Base-by-base conservation (phyloP, 441 rosid species). In the Syzygium malaccense region DNA sequence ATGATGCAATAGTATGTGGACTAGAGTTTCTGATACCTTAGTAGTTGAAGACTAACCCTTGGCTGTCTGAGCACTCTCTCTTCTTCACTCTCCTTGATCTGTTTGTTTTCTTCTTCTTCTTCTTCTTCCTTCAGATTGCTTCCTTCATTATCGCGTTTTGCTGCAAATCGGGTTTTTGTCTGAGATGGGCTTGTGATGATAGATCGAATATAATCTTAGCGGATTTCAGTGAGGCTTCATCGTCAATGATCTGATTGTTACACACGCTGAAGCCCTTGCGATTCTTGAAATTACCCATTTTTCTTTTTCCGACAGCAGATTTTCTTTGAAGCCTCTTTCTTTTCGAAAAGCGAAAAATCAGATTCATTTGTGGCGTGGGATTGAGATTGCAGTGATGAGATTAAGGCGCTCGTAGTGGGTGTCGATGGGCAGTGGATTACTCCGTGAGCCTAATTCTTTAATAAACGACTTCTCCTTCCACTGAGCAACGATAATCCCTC, bases 401-500 rank as follows among this genome's bases (percentile, higher is more conserved):
- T 30, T 32, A 30, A 94, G 90, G 88, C 96, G 93, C 96, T 0
- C 87, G 79, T 58, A 57, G 53, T 7, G 87, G 75, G 86, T 80
- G 96, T 95, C 96, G 90, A 71, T 58, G 86, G 93, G 99, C 95
- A 96, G 98, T 95, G 98, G 98, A 92, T n/a, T 53, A 90, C 89
- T 92, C 98, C 98, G 98, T 97, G 98, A 96, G 94, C 97, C 92
- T 89, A 5, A 75, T 32, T 55, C 8, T 89, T 41, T 68, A 53
- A 51, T 62, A 48, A 95, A 96, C 96, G 99, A 97, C 98, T 96
- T 96, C 98, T 96, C 98, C 98, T 96, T 97, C 99, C 99, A 95
- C 98, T 96, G 98, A 97, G 98, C 97, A 45, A 53, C 30, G 12
- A 85, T 49, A 45, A 60, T 55, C 8, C 33, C 37, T 55, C 4